Evolutionary conservation across 805 yeast species (phyloP), one percentile per base, ranked within the genome.

Genomic region (Kazachstania psychrophila): DNA sequence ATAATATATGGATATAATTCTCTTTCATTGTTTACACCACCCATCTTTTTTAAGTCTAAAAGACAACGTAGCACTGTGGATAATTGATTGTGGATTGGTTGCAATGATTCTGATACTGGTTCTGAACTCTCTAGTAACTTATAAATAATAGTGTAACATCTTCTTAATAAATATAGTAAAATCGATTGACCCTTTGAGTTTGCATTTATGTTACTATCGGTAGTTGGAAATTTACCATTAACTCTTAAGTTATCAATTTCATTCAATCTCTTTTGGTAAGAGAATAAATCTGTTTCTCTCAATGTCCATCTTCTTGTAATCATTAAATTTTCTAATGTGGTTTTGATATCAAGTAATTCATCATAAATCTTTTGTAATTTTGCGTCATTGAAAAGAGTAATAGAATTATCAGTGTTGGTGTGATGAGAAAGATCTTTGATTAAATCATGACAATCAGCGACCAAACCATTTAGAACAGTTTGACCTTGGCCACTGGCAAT

Each of bases 231-330:
- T 44, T 68, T 68, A 4, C 84, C 84, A 36, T 72, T 66, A 6
- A 78, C 69, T 49, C 96, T 69, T 44, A 71, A 55, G 36, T 77
- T 80, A 55, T 89, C 96, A 43, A 92, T 77, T 39, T 68, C 72
- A 50, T 75, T 78, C 43, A 92, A 66, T 44, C 70, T 69, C 51
- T 79, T 76, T 60, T 87, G 95, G 56, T 83, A 88, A 33, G 72
- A 70, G 62, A 82, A 92, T 43, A 92, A 68, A 62, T 92, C 99
- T 0, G 98, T 92, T 52, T 88, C 95, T 53, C 99, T 75, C 64
- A 92, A 67, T 2, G 97, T 89, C 99, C 99, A 92, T 58, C 98
- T 74, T 60, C 96, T 78, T 3, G 98, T 92, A 31, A 92, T 76
- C 49, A 89, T 68, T 44, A 92, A 65, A 47, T 84, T 85, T 48